Evolutionary conservation across 371 early-diverging fungal species (phyloP).

Genomic region (Smittium mucronatum): DNA sequence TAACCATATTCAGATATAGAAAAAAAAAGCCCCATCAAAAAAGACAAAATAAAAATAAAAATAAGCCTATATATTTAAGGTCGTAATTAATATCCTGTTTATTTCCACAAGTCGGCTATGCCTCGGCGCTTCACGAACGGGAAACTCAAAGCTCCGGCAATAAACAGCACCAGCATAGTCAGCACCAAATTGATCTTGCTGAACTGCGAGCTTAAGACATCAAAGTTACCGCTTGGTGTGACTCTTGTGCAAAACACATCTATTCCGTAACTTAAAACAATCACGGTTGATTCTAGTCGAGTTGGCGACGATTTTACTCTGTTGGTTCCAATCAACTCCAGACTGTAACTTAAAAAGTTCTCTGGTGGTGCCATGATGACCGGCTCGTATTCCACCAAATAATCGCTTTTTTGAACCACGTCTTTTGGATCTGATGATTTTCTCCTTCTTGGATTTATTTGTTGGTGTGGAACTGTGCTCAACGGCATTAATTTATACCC

Average conservation of each 20-base stretch:
- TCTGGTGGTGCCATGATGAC: conserved; percentile 55
- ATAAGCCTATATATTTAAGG: no score
- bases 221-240: conserved; percentile 81
- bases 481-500: conserved; percentile 56
- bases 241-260: conserved; percentile 74
- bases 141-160: conserved; percentile 47
- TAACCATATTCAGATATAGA: no score
- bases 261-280: conserved; percentile 74
- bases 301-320: conserved; percentile 60
- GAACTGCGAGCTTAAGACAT: conserved; percentile 81
- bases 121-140: conserved; percentile 58
- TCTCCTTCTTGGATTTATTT: conserved; percentile 81
- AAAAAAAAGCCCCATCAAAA: no score
- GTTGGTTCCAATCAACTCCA: conserved; percentile 44
- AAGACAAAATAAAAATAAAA: no score
- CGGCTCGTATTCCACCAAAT: conserved; percentile 60
- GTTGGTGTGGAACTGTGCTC: conserved; percentile 56
- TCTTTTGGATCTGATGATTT: conserved; percentile 32
- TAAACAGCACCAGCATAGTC: conserved; percentile 62
- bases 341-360: conserved; percentile 55
- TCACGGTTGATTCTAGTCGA: conserved; percentile 80
- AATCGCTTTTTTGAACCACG: conserved; percentile 64
- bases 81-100: conserved; percentile 13
- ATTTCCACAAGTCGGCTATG: conserved; percentile 46
- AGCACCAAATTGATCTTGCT: conserved; percentile 63